Evolutionary conservation across 1,284 basidiomycete species (phyloP), one percentile per base, ranked within the genome.

Genomic region (Ceratobasidium sp.): DNA sequence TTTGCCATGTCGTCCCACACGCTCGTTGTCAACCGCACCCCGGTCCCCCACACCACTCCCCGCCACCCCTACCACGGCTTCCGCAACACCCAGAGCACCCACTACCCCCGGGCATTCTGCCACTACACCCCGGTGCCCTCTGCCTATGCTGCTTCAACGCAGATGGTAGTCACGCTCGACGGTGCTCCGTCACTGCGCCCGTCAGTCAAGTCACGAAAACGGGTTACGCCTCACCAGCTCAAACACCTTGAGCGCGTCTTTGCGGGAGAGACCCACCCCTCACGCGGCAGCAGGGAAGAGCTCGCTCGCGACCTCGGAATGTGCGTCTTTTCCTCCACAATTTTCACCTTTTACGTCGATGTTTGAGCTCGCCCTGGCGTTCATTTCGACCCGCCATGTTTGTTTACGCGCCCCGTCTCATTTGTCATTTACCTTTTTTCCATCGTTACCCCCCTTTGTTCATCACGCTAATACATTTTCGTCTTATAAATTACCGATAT

Each of bases 191-290:
- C 64, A 2, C 32, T 67, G 38, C 64, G 64, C n/a, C 64, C 64
- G 8, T 67, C 64, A 52, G 64, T 67, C 55, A 71, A 71, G 80
- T 74, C 90, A 9, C 87, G 90, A 58, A 91, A 90, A 79, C 84
- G 91, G 3, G 91, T 92, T 80, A 87, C 86, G 44, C 87, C 85
- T 74, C 82, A 83, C 28, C 91, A 92, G 81, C 86, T 92, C 77
- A 86, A 87, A 76, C 85, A 89, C 82, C 87, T 92, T 73, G 91
- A 92, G 80, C 85, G 87, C 70, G 85, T 91, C 61, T 92, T 88
- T 78, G 88, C 89, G 79, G 83, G 85, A 74, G 87, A 86, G 58
- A 88, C 89, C 0, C 91, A 91, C 78, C 91, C 90, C 2, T 88
- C 89, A 41, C 86, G 90, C 35, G 88, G 89, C 74, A 87, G 91